A percentile compares a stretch with the other conserved stretches of the same genome.
These are phyloP conservation scores for Syncephalis plumigaleata DNA, from an alignment of 371 early-diverging fungal genomes.

Conservation along the genomic window DNA sequence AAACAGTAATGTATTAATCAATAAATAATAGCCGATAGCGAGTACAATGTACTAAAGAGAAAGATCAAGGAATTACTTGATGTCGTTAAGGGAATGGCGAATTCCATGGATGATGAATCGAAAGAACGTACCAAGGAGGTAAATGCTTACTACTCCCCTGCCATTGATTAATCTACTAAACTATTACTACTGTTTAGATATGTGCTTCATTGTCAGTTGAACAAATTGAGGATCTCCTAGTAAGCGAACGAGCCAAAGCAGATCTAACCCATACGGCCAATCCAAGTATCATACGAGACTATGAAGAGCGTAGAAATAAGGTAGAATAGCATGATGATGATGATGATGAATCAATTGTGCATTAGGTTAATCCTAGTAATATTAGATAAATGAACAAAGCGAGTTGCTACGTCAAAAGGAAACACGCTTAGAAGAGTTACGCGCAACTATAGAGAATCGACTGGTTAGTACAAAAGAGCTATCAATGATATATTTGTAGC, in stretches of 20 bases:
- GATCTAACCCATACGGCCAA: slow-evolving; percentile 23
- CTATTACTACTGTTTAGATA: slow-evolving; percentile 16
- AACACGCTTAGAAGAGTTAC: slow-evolving; percentile 15
- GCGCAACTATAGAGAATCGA: slow-evolving; percentile 8
- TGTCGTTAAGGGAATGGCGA: slow-evolving; percentile 21
- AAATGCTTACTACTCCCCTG: too few species aligned
- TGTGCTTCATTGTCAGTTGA: slow-evolving; percentile 9
- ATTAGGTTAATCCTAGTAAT: too few species aligned
- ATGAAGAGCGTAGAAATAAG: slow-evolving; percentile 30
- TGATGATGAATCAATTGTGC: too few species aligned
- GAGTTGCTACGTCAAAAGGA: background rate
- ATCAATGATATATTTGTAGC: too few species aligned
- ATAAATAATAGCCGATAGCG: slow-evolving; percentile 9
- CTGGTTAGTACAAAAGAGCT: too few species aligned
- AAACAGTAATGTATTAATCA: too few species aligned
- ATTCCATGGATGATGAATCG: slow-evolving; percentile 19
- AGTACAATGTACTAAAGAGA: slow-evolving; percentile 15
- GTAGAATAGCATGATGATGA: too few species aligned
- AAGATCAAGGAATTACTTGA: slow-evolving; percentile 18
- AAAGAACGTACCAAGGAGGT: slow-evolving; percentile 13
- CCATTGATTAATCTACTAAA: slow-evolving; percentile 4
- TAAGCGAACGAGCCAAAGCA: slow-evolving; percentile 24
- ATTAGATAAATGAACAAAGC: background rate
- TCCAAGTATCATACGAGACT: slow-evolving; percentile 40
- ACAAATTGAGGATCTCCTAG: slow-evolving; percentile 25